These are phyloP conservation scores for Penicillium subrubescens DNA, from an alignment of 495 filamentous ascomycete species.

Conservation along the genomic window DNA sequence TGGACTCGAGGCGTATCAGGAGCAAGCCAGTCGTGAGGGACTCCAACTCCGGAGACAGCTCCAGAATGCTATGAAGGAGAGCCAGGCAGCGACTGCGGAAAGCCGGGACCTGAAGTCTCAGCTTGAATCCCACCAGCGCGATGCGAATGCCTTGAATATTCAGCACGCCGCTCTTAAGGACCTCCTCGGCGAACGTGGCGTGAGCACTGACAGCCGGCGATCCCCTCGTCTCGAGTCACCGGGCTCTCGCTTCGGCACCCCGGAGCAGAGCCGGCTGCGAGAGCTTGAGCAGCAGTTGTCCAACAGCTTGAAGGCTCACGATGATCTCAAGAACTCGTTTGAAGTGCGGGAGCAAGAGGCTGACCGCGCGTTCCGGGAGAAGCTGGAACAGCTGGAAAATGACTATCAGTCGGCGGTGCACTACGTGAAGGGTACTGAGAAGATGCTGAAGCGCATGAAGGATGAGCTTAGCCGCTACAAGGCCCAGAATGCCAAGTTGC, in stretches of 20 bases:
- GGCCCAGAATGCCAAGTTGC: conserved; percentile 77
- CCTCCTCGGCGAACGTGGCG: conserved; percentile 83
- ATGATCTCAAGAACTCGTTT: conserved; percentile 74
- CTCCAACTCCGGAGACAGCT: conserved; percentile 86
- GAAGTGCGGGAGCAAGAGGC: conserved; percentile 81
- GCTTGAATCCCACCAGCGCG: conserved; percentile 79
- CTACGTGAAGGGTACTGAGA: conserved; percentile 98
- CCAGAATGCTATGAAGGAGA: conserved; percentile 78
- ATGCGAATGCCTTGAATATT: conserved; percentile 85
- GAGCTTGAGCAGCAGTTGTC: conserved; percentile 92
- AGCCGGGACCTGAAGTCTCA: conserved; percentile 78
- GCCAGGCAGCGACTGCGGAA: conserved; percentile 70
- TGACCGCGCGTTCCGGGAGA: conserved; percentile 83
- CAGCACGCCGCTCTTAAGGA: conserved; percentile 92
- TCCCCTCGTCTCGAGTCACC: conserved; percentile 65
- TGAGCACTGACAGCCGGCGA: conserved; percentile 61
- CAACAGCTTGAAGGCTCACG: conserved; percentile 73
- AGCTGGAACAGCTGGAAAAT: conserved; percentile 87
- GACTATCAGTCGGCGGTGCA: conserved; percentile 99
- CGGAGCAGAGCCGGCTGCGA: conserved; percentile 77
- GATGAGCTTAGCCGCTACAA: conserved; percentile 91
- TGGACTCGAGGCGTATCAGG: conserved; percentile 93
- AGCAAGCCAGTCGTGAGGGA: conserved; percentile 91
- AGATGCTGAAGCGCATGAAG: conserved; percentile 99
- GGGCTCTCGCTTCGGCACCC: conserved; percentile 73